phyloP scores from a whole-genome alignment of 2,329 filamentous ascomycete species.

The Cytospora chrysosperma region DNA sequence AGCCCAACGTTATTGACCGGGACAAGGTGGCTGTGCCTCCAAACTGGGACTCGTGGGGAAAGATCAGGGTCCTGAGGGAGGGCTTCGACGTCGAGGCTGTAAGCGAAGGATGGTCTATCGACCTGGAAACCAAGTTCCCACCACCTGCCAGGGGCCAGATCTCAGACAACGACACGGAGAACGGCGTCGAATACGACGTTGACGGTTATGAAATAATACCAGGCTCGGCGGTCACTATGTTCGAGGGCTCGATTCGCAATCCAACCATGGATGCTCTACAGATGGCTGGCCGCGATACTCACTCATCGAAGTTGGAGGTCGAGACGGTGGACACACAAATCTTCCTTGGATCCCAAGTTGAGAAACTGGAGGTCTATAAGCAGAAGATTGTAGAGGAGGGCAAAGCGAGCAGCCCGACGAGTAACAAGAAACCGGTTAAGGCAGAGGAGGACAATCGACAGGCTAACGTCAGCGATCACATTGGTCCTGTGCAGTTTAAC shows the following conservation, averaged over 20 bases:
- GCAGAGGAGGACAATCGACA: conserved; percentile 35
- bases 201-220: conserved; percentile 36
- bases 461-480: conserved; percentile 69
- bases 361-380: conserved; percentile 66
- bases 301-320: conserved; percentile 56
- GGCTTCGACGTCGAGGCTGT: conserved; percentile 88
- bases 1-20: conserved; percentile 88
- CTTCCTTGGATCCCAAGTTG: conserved; percentile 74
- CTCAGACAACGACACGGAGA: conserved; percentile 26
- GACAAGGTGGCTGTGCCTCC: conserved; percentile 93
- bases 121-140: conserved; percentile 63
- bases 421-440: conserved; percentile 43
- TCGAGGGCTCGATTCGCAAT: conserved; percentile 77
- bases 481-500: conserved; percentile 95
- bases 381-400: conserved; percentile 56
- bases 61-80: conserved; percentile 88
- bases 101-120: conserved; percentile 81
- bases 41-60: conserved; percentile 98
- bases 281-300: conserved; percentile 48
- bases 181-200: conserved; percentile 29
- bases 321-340: conserved; percentile 72
- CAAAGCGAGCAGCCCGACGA: conserved; percentile 45
- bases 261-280: conserved; percentile 64
- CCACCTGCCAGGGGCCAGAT: conserved; percentile 29
- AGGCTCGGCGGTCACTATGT: conserved; percentile 67